These are phyloP conservation scores for Endothia cerciana DNA, from an alignment of 2,329 filamentous ascomycete genomes.

Conservation along the genomic window DNA sequence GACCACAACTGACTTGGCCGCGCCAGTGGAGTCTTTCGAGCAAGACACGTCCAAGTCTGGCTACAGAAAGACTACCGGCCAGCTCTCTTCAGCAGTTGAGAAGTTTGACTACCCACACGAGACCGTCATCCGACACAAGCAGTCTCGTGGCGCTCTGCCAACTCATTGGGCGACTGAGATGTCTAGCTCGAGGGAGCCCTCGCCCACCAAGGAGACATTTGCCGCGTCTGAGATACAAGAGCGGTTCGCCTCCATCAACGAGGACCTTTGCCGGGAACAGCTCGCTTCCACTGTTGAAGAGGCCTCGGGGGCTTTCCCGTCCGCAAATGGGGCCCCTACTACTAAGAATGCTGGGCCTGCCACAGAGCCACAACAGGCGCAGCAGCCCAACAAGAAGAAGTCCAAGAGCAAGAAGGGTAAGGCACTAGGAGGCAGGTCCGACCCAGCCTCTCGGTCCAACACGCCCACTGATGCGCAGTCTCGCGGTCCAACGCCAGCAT, in stretches of 20 bases:
- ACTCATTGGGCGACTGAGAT: slow-evolving; percentile 10
- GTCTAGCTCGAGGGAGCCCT: not conserved
- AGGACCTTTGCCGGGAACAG: not conserved
- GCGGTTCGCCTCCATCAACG: slow-evolving; percentile 4
- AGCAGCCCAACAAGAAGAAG: slow-evolving; percentile 14
- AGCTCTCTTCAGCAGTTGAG: slow-evolving; percentile 16
- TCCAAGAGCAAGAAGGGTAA: slow-evolving; percentile 15
- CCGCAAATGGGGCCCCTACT: not conserved
- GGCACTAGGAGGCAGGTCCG: slow-evolving; percentile 8
- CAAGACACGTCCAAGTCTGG: not conserved
- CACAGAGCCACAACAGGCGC: not conserved
- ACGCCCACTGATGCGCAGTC: slow-evolving; percentile 6
- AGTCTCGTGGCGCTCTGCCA: slow-evolving; percentile 10
- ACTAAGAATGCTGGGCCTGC: not conserved
- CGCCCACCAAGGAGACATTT: not conserved
- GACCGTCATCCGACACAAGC: slow-evolving; percentile 27
- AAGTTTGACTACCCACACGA: not conserved
- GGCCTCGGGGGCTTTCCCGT: not conserved
- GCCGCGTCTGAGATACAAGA: not conserved
- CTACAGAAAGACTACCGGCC: slow-evolving; percentile 19
- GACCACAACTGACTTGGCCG: slow-evolving; percentile 7
- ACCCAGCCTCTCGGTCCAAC: not conserved
- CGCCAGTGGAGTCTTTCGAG: slow-evolving; percentile 7
- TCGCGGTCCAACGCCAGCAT: slow-evolving; percentile 7
- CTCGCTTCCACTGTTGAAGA: not conserved